phyloP scores from a whole-genome alignment of 192 early-diverging fungal species.

The Coemansia sp. region DNA sequence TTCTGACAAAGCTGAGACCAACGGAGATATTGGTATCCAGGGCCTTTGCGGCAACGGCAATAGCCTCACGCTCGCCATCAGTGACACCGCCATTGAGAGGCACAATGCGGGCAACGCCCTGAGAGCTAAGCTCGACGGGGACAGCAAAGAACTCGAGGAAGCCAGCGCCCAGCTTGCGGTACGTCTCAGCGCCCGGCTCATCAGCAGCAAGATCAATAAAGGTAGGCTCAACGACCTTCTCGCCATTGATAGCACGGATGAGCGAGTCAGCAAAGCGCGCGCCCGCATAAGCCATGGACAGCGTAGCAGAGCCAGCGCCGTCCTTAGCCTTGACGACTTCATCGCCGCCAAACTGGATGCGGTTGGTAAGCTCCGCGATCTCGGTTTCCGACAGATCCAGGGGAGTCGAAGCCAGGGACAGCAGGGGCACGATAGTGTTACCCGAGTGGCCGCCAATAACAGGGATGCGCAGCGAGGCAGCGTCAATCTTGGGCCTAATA shows the following conservation, averaged over 20 bases:
- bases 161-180: slow-evolving; percentile 55
- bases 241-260: slow-evolving; percentile 71
- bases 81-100: slow-evolving; percentile 64
- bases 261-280: slow-evolving; percentile 91
- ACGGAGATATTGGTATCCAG: slow-evolving; percentile 87
- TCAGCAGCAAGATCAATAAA: slow-evolving; percentile 69
- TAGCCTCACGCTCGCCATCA: slow-evolving; percentile 73
- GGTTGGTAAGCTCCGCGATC: slow-evolving; percentile 84
- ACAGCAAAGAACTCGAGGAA: slow-evolving; percentile 71
- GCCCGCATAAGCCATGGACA: slow-evolving; percentile 87
- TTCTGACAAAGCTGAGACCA: slow-evolving; percentile 76
- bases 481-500: slow-evolving; percentile 66
- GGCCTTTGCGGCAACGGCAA: slow-evolving; percentile 73
- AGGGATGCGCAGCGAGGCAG: slow-evolving; percentile 66
- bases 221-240: slow-evolving; percentile 83
- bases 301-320: slow-evolving; percentile 85
- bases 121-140: slow-evolving; percentile 66
- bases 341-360: slow-evolving; percentile 99
- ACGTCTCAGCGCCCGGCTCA: slow-evolving; percentile 45
- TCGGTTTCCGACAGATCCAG: slow-evolving; percentile 77
- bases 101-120: slow-evolving; percentile 85
- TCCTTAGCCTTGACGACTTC: slow-evolving; percentile 99
- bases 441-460: slow-evolving; percentile 97
- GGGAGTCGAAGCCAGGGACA: slow-evolving; percentile 66
- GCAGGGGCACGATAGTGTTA: slow-evolving; percentile 93